These are phyloP conservation scores for Leccinum truebloodii DNA, from an alignment of 768 basidiomycete genomes.

Conservation along the genomic window DNA sequence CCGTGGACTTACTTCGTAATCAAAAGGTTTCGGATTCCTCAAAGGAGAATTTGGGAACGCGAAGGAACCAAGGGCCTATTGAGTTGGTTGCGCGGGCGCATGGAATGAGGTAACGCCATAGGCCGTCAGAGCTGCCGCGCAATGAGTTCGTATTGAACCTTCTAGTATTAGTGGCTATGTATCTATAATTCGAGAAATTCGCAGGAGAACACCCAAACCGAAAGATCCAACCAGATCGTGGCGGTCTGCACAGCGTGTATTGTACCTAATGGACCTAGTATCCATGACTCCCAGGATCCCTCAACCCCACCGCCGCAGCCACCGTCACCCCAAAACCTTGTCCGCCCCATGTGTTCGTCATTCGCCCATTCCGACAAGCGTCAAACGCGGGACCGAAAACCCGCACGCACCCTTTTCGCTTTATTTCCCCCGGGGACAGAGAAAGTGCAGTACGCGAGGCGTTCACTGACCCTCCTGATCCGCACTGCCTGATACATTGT, in stretches of 20 bases:
- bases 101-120: conserved; percentile 45
- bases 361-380: not conserved
- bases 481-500: conserved; percentile 21
- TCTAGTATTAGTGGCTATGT: not conserved
- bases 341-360: not conserved
- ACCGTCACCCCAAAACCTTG: not conserved
- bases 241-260: not conserved
- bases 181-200: not conserved
- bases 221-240: not conserved
- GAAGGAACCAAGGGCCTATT: conserved; percentile 82
- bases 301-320: not conserved
- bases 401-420: not conserved
- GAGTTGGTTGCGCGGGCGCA: conserved; percentile 75
- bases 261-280: not conserved
- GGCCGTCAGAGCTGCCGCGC: not conserved
- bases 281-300: not conserved
- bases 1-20: not conserved
- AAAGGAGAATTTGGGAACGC: conserved; percentile 80
- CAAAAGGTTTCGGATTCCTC: conserved; percentile 75
- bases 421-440: not conserved
- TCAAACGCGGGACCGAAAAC: not conserved
- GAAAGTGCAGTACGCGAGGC: not conserved
- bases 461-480: conserved; percentile 7
- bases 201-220: not conserved
- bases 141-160: not conserved